Evolutionary conservation across 441 rosid species (phyloP).

Genomic region (Arabidopsis hybrid): DNA sequence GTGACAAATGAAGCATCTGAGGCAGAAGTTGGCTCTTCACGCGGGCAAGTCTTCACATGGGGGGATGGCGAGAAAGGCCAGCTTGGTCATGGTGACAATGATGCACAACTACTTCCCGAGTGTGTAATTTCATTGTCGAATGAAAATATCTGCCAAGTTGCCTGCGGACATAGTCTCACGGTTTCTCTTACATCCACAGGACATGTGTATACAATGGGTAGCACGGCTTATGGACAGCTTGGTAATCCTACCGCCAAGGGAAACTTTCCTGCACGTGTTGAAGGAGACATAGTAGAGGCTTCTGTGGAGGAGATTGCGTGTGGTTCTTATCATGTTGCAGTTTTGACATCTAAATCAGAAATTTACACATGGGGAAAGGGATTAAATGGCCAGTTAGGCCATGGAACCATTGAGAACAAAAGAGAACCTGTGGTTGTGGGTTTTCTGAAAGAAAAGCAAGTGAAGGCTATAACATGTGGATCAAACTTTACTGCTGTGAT

Average conservation of each 20-base stretch:
- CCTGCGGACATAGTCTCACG: conserved; percentile 80
- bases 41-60: conserved; percentile 82
- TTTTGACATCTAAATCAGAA: conserved; percentile 72
- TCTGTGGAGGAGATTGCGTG: conserved; percentile 81
- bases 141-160: conserved; percentile 64
- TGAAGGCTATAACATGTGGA: conserved; percentile 77
- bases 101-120: conserved; percentile 69
- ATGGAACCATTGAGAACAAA: conserved; percentile 75
- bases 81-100: conserved; percentile 76
- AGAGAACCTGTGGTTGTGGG: conserved; percentile 64
- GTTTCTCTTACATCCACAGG: conserved; percentile 80
- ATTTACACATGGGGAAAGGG: conserved; percentile 95
- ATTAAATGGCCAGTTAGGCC: conserved; percentile 83
- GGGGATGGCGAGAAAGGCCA: conserved; percentile 86
- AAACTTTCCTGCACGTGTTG: conserved; percentile 65
- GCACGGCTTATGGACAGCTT: conserved; percentile 74
- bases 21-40: conserved; percentile 51
- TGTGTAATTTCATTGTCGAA: conserved; percentile 59
- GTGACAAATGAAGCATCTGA: conserved; percentile 56
- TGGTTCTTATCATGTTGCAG: conserved; percentile 86
- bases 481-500: conserved; percentile 76
- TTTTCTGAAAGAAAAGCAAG: conserved; percentile 78
- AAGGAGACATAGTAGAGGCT: conserved; percentile 60
- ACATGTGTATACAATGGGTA: conserved; percentile 87
- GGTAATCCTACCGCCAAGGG: conserved; percentile 71